These are phyloP conservation scores for Dryadomyces quercivorus DNA, from an alignment of 2,329 filamentous ascomycete genomes.

Conservation along the genomic window DNA sequence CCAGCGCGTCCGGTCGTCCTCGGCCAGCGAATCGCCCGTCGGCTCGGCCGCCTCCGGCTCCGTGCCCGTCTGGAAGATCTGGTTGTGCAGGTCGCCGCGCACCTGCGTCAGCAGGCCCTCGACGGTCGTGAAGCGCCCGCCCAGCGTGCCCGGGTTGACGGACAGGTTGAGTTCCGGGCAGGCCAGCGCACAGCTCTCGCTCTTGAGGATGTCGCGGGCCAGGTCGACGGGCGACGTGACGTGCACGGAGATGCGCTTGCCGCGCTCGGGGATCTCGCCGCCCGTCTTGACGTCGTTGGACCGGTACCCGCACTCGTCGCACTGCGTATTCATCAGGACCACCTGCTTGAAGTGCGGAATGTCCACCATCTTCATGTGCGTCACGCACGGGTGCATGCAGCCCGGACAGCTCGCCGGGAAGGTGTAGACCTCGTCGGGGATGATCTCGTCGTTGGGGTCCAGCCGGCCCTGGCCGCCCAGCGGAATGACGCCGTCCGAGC, in stretches of 20 bases:
- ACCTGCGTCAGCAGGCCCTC: conserved; percentile 90
- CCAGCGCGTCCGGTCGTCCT: conserved; percentile 61
- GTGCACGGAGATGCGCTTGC: conserved; percentile 67
- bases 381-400: conserved; percentile 73
- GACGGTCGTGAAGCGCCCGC: conserved; percentile 91
- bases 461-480: conserved; percentile 26
- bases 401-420: conserved; percentile 89
- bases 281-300: conserved; percentile 98
- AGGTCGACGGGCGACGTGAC: conserved; percentile 63
- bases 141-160: conserved; percentile 87
- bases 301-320: conserved; percentile 83
- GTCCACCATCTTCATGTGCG: conserved; percentile 98
- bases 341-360: conserved; percentile 98
- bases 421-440: conserved; percentile 84
- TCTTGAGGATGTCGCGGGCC: conserved; percentile 88
- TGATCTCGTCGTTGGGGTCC: conserved; percentile 59
- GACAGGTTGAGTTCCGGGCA: conserved; percentile 79
- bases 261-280: conserved; percentile 76
- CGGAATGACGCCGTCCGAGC: conserved; percentile 37
- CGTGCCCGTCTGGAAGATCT: conserved; percentile 61
- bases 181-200: conserved; percentile 76
- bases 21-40: conserved; percentile 62
- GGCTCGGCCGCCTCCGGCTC: conserved; percentile 27
- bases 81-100: conserved; percentile 72
- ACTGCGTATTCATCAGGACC: conserved; percentile 87